Evolutionary conservation across 2,329 filamentous ascomycete species (phyloP), one percentile per base, ranked within the genome.

Genomic region (Neofusicoccum kwambonambiense): DNA sequence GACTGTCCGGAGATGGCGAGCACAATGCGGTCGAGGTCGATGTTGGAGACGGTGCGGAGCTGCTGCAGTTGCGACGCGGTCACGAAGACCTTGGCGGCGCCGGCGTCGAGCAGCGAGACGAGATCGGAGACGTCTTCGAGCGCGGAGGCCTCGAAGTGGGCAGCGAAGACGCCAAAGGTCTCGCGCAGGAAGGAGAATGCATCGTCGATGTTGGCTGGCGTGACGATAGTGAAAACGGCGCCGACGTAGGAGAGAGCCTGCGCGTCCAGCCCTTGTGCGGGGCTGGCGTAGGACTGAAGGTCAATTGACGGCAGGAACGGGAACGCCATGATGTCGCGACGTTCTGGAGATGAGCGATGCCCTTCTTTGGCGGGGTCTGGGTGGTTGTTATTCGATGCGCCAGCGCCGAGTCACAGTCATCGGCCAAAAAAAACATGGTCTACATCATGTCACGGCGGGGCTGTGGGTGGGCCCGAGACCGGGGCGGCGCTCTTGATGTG

Each of bases 51-150:
- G 56, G 79, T 70, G 60, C 83, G 78, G 49, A 90, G 77, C 17
- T 80, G 76, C 45, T 82, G 81, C 62, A 96, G 81, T 74, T 92
- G 90, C 64, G 88, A 83, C 54, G 88, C 85, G 17, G 85, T 85
- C 58, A 97, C 90, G 76, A 98, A 95, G 67, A 95, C 89, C 75
- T 90, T 95, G 61, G 88, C 86, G 6, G 93, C 92, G 66, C 95
- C 95, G 68, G 88, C 86, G 76, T 99, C 91, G 64, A 99, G 87
- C 41, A 98, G 84, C 52, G 90, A 86, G 62, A 94, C 80, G 41
- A 98, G 82, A 68, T 96, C 90, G 69, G 93, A 89, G 64, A 82
- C 81, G 11, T 88, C 87, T 37, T 85, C 77, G 44, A 98, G 83
- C 22, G 80, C 79, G 4, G 90, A 89, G 58, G 89, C 92, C 71